Base-by-base conservation (phyloP, 2,329 filamentous ascomycete genomes). In the Penicillium sp. region DNA sequence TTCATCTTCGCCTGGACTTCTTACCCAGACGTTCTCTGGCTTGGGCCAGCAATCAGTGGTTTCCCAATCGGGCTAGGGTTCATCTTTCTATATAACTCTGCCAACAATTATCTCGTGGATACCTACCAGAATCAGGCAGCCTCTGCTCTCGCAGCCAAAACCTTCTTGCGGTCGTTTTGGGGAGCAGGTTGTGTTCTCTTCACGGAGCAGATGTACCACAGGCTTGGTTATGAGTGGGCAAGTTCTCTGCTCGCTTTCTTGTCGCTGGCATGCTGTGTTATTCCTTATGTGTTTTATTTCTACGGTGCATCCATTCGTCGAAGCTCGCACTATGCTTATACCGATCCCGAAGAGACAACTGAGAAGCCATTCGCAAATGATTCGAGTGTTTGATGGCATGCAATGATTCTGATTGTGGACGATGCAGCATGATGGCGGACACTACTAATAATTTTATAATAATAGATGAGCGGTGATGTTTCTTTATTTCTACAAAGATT, bases 271-370 rank as follows among this genome's bases (percentile, higher is more conserved):
- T 95, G 90, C 75, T 95, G 90, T 69, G 83, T 79, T 0, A 95
- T 95, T 62, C 91, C 91, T 0, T 96, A 87, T 69, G 71, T 90
- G 24, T 96, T 96, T 74, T 96, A 88, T 79, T 84, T 78, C 66
- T 90, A 83, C 64, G 91, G 91, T 3, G 89, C 85, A 16, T 70
- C 71, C 5, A 95, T 96, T 62, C 80, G 91, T 5, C 77, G 76
- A 55, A 77, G 80, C 58, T 89, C 85, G 65, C 87, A 83, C 71
- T 95, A 84, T 67, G 91, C 91, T 0, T 95, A 90, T 62, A 71
- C n/a, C n/a, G n/a, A n/a, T n/a, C n/a, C n/a, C n/a, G n/a, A n/a
- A n/a, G n/a, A n/a, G n/a, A n/a, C n/a, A n/a, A n/a, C n/a, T n/a
- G n/a, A n/a, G n/a, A n/a, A n/a, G n/a, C n/a, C n/a, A n/a, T n/a